A percentile compares a stretch with the other conserved stretches of the same genome.
phyloP scores from a whole-genome alignment of 2,329 filamentous ascomycete genomes.

The Ophiostoma angusticollis region DNA sequence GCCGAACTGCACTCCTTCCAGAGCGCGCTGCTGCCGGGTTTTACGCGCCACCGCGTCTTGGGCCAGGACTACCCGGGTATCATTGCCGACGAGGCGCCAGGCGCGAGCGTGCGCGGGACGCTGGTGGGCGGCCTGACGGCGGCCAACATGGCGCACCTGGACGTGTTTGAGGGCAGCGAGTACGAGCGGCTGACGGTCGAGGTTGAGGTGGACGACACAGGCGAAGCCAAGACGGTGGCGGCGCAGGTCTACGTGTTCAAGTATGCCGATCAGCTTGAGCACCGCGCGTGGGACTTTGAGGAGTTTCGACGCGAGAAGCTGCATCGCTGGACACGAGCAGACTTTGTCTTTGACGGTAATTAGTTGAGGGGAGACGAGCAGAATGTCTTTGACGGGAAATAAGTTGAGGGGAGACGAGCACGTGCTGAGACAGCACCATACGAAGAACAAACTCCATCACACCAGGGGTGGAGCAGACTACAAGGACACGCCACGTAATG shows the following conservation, averaged over 20 bases:
- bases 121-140: slow-evolving; percentile 67
- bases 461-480: too few species aligned
- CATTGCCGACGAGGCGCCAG: slow-evolving; percentile 34
- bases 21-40: slow-evolving; percentile 63
- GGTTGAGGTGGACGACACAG: slow-evolving; percentile 33
- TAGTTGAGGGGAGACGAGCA: too few species aligned
- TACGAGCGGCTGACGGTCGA: slow-evolving; percentile 47
- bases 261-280: slow-evolving; percentile 42
- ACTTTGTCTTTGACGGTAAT: slow-evolving; percentile 33
- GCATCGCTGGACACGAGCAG: slow-evolving; percentile 38
- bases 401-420: too few species aligned
- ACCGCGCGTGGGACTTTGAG: slow-evolving; percentile 75
- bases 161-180: slow-evolving; percentile 69
- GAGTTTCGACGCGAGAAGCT: slow-evolving; percentile 68
- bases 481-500: too few species aligned
- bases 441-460: too few species aligned
- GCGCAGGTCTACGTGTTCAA: slow-evolving; percentile 56
- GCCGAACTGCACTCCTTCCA: slow-evolving; percentile 47
- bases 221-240: slow-evolving; percentile 27
- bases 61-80: slow-evolving; percentile 73
- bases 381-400: too few species aligned
- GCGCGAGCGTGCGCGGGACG: slow-evolving; percentile 56
- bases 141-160: slow-evolving; percentile 61
- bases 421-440: too few species aligned
- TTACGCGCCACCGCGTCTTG: slow-evolving; percentile 57